Conservation (phyloP, 2,329 filamentous ascomycete species). For the Fusarium sp. region DNA sequence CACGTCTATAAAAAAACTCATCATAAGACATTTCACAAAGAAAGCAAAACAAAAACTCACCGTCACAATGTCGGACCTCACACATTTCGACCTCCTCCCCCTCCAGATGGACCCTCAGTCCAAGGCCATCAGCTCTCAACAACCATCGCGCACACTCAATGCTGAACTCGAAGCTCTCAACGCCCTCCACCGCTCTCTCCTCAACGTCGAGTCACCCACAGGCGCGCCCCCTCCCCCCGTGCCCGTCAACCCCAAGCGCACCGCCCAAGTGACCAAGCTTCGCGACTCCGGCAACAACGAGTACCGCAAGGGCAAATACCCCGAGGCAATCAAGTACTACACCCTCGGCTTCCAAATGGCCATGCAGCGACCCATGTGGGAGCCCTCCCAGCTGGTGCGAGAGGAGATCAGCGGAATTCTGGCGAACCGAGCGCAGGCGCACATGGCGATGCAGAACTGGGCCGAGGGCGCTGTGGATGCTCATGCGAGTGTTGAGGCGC, state of each 20-base stretch:
- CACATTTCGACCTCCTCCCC: constrained; percentile 84
- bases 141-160: constrained; percentile 61
- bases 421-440: constrained; percentile 88
- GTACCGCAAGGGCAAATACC: constrained; percentile 80
- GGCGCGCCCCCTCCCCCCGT: constrained; percentile 84
- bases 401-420: constrained; percentile 86
- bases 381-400: constrained; percentile 81
- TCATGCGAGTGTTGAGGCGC: constrained; percentile 87
- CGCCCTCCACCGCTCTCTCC: constrained; percentile 77
- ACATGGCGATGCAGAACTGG: constrained; percentile 86
- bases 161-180: constrained; percentile 80
- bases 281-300: constrained; percentile 86
- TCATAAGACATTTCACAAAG: neutral
- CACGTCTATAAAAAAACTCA: neutral
- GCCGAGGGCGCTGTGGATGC: constrained; percentile 88
- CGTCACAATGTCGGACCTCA: constrained; percentile 64
- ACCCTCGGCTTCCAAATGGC: constrained; percentile 92
- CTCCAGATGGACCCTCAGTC: constrained; percentile 83
- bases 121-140: constrained; percentile 72
- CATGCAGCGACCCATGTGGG: constrained; percentile 82
- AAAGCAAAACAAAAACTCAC: neutral
- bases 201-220: constrained; percentile 63
- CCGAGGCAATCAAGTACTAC: constrained; percentile 84
- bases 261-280: constrained; percentile 87
- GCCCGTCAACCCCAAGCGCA: constrained; percentile 92